These are phyloP conservation scores for Phlyctochytrium planicorne DNA, from an alignment of 192 early-diverging fungal genomes.

Conservation along the genomic window DNA sequence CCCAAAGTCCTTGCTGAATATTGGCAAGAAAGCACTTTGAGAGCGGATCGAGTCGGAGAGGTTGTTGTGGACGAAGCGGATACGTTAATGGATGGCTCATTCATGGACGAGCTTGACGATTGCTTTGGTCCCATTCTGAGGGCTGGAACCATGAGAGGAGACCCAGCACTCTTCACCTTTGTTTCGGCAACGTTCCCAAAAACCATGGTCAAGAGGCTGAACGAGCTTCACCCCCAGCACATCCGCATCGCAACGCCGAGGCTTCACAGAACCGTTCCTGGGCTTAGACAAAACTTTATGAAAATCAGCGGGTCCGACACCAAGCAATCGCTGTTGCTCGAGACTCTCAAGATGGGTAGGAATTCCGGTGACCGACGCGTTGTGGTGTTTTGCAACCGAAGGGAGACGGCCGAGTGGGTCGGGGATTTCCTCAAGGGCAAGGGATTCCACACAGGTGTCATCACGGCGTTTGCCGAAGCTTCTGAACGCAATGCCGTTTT, in stretches of 20 bases:
- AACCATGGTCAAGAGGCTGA: constrained; percentile 60
- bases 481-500: neutral
- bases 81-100: constrained; percentile 75
- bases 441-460: neutral
- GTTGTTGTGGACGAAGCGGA: constrained; percentile 94
- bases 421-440: constrained; percentile 28
- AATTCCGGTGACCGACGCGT: constrained; percentile 57
- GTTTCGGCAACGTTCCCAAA: constrained; percentile 54
- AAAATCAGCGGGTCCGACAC: constrained; percentile 59
- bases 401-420: constrained; percentile 31
- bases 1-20: constrained; percentile 67
- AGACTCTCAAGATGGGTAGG: constrained; percentile 49
- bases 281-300: constrained; percentile 77
- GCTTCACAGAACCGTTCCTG: constrained; percentile 73
- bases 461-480: neutral
- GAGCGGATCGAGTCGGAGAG: constrained; percentile 59
- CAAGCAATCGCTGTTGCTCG: constrained; percentile 68
- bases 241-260: constrained; percentile 74
- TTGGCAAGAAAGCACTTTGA: constrained; percentile 50
- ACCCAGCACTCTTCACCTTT: constrained; percentile 9
- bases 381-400: constrained; percentile 85
- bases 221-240: constrained; percentile 46
- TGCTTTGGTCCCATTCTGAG: constrained; percentile 41
- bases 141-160: neutral
- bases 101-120: constrained; percentile 52